Percentiles rank a stretch among this genome's conserved stretches.
These are phyloP conservation scores for Hypoxylon sp. DNA, from an alignment of 2,329 filamentous ascomycete species.

Conservation along the genomic window DNA sequence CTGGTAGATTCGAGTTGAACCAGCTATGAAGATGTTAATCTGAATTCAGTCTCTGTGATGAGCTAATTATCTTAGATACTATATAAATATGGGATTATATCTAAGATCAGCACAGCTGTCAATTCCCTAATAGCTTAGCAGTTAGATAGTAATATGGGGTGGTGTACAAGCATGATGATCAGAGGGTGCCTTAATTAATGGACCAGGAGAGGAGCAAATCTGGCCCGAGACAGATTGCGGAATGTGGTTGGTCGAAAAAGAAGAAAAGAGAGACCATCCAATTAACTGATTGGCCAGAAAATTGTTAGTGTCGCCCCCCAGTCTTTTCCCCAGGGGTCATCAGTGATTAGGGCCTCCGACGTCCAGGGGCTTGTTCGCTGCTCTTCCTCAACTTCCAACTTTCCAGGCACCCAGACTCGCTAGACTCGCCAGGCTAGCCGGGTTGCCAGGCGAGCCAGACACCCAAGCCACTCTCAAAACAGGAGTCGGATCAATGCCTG, in stretches of 20 bases:
- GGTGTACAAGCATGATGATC: slow-evolving; percentile 23
- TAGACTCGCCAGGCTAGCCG: too few species aligned
- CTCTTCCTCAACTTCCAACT: slow-evolving; percentile 7
- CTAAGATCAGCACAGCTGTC: slow-evolving; percentile 1
- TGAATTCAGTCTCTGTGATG: too few species aligned
- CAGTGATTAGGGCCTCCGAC: slow-evolving; percentile 5
- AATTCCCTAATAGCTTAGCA: neutral
- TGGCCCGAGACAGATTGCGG: slow-evolving; percentile 13
- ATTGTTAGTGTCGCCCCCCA: slow-evolving; percentile 4
- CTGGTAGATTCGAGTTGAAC: too few species aligned
- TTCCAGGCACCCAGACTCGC: slow-evolving; percentile 9
- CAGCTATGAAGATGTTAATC: too few species aligned
- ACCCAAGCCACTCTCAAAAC: slow-evolving; percentile 27
- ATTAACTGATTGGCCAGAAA: slow-evolving; percentile 26
- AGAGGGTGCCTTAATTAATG: slow-evolving; percentile 22
- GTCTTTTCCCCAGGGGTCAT: neutral
- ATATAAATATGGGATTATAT: neutral
- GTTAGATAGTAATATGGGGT: neutral
- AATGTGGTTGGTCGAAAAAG: slow-evolving; percentile 28
- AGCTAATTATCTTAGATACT: too few species aligned
- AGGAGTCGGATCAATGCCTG: slow-evolving; percentile 20
- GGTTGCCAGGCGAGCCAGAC: too few species aligned
- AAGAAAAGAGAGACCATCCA: slow-evolving; percentile 15
- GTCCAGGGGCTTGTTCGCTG: neutral
- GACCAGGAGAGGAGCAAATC: slow-evolving; percentile 27